Evolutionary conservation across 1,139 yeast genomes (phyloP), one percentile per base, ranked within the genome.

Genomic region (Suhomyces choctaworum): DNA sequence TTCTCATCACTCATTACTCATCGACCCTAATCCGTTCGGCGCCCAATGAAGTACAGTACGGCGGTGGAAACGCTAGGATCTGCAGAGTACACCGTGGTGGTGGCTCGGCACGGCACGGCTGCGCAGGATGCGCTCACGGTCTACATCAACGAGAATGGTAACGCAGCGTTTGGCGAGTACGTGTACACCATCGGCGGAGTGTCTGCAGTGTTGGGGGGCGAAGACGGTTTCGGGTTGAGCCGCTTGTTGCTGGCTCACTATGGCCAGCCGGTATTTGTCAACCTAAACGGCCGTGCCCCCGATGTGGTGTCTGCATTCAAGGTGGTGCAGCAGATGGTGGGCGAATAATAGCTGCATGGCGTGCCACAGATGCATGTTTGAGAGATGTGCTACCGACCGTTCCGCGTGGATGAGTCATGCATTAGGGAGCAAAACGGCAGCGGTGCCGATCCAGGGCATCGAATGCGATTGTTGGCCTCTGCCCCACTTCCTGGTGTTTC

Each of bases 131-230:
- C 31, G 14, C 34, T 51, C 8, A 44, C 55, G 11, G 48, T 52
- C 4, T 52, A 54, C 37, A 28, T 53, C 28, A 51, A 46, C 37
- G 47, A 48, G 26, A 32, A 16, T 12, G 48, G 46, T 27, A 47
- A 48, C 32, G 9, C 25, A 3, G 15, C 35, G 11, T 37, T 51
- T 32, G 58, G 58, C 15, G 46, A 49, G 25, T 54, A 54, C 34
- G 47, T 46, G 11, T 54, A 54, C 40, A 47, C 57, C 8, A 51
- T 54, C 21, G 41, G 47, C 21, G 29, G 36, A 13, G 37, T 38
- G 27, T 29, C 38, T 26, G 45, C 48, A 9, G 22, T 22, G 17
- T 20, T 34, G 22, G 14, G 12, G 17, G 37, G 37, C 17, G 36
- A 33, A 11, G 25, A 17, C 6, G 9, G 25, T 13, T 21, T 22